A percentile compares a stretch with the other conserved stretches of the same genome.
Evolutionary conservation across 2,329 filamentous ascomycete species (phyloP).

Genomic region (Pyrenochaeta sp.): DNA sequence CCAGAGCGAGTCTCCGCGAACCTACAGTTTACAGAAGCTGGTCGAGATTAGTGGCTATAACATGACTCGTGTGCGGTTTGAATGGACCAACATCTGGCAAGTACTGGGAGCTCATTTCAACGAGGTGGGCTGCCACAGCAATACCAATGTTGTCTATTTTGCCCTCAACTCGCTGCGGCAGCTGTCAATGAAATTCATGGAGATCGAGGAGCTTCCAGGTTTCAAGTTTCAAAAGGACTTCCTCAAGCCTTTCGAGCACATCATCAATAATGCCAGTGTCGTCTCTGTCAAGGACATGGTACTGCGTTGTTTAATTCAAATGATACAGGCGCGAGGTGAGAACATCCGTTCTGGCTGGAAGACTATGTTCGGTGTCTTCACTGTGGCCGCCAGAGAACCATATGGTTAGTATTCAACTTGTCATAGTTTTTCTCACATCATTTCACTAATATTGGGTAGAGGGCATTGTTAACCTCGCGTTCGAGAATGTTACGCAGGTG

Average conservation of each 20-base stretch:
- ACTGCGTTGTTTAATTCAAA: conserved; percentile 93
- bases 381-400: conserved; percentile 89
- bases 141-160: conserved; percentile 97
- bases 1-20: conserved; percentile 92
- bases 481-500: conserved; percentile 94
- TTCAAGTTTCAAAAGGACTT: conserved; percentile 99
- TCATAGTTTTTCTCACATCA: neutral
- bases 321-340: conserved; percentile 96
- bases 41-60: conserved; percentile 99
- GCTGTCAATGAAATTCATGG: conserved; percentile 98
- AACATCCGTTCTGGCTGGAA: conserved; percentile 98
- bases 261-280: conserved; percentile 91
- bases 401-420: conserved; percentile 64
- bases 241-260: conserved; percentile 96
- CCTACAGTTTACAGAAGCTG: conserved; percentile 96
- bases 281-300: conserved; percentile 98
- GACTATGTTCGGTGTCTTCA: conserved; percentile 99
- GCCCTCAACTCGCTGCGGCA: conserved; percentile 94
- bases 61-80: conserved; percentile 97
- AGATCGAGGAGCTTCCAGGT: conserved; percentile 94
- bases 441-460: conserved; percentile 61
- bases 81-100: conserved; percentile 98
- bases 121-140: conserved; percentile 93
- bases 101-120: conserved; percentile 99
- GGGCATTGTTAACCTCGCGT: conserved; percentile 94